A percentile compares a stretch with the other conserved stretches of the same genome.
phyloP scores from a whole-genome alignment of 371 early-diverging fungal species.

The Vairimorpha necatrix region DNA sequence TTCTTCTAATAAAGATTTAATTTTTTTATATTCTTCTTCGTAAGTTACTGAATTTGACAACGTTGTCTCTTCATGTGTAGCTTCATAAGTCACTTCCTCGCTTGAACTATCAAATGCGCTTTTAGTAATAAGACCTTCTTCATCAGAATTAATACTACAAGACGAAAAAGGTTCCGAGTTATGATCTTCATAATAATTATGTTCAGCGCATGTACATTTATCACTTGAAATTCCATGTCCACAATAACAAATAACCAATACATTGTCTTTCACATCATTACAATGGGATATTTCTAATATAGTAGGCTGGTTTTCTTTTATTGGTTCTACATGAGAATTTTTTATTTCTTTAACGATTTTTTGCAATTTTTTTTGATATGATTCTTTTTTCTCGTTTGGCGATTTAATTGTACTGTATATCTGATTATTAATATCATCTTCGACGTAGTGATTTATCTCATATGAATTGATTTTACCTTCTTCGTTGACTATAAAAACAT shows the following conservation, averaged over 20 bases:
- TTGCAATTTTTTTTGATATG: background rate
- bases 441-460: conserved; percentile 22
- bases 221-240: background rate
- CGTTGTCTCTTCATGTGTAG: background rate
- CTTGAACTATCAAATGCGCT: background rate
- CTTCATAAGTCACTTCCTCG: background rate
- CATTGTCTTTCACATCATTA: background rate
- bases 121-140: background rate
- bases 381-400: background rate
- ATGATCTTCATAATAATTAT: background rate
- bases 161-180: background rate
- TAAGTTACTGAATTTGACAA: no score
- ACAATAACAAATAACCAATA: background rate
- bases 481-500: conserved; percentile 36
- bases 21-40: no score
- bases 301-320: background rate
- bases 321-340: background rate
- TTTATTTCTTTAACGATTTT: background rate
- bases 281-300: background rate
- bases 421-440: background rate
- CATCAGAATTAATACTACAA: background rate
- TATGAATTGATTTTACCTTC: conserved; percentile 31
- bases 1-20: no score
- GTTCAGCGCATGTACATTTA: background rate
- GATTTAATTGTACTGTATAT: background rate